Evolutionary conservation across 768 basidiomycete genomes (phyloP).

Genomic region (Auricularia heimuer): DNA sequence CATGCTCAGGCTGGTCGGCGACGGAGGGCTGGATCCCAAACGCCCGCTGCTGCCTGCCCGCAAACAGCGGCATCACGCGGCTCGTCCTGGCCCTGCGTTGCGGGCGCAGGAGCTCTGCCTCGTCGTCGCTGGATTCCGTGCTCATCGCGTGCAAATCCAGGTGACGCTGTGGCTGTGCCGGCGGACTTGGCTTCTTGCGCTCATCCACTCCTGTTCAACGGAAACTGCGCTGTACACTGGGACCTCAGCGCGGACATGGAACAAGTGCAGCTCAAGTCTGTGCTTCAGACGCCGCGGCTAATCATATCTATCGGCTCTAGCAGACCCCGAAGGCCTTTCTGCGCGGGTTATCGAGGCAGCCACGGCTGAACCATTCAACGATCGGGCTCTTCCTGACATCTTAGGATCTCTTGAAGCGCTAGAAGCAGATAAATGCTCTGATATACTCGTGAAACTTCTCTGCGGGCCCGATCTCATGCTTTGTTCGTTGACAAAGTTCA

Average conservation of each 20-base stretch:
- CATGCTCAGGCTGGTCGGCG: not conserved
- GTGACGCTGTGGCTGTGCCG: too few relatives aligned
- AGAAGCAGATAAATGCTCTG: not conserved
- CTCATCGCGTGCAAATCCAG: not conserved
- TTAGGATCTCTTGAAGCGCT: not conserved
- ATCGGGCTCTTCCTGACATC: not conserved
- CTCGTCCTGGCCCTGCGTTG: not conserved
- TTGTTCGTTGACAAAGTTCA: not conserved
- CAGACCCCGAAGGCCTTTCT: not conserved
- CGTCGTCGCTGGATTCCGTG: conserved; percentile 1
- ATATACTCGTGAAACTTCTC: not conserved
- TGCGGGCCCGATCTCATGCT: not conserved
- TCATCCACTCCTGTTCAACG: too few relatives aligned
- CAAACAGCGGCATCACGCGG: not conserved
- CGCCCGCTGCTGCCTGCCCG: not conserved
- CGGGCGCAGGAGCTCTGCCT: not conserved
- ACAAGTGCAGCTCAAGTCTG: too few relatives aligned
- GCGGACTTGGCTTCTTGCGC: too few relatives aligned
- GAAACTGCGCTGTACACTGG: too few relatives aligned
- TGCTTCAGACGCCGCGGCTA: too few relatives aligned
- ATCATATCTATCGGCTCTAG: not conserved
- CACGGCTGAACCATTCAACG: not conserved
- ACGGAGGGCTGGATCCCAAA: not conserved
- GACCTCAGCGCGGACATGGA: too few relatives aligned
- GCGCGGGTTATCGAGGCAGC: not conserved